phyloP scores from a whole-genome alignment of 2,329 filamentous ascomycete species.

The Alternaria postmessia region DNA sequence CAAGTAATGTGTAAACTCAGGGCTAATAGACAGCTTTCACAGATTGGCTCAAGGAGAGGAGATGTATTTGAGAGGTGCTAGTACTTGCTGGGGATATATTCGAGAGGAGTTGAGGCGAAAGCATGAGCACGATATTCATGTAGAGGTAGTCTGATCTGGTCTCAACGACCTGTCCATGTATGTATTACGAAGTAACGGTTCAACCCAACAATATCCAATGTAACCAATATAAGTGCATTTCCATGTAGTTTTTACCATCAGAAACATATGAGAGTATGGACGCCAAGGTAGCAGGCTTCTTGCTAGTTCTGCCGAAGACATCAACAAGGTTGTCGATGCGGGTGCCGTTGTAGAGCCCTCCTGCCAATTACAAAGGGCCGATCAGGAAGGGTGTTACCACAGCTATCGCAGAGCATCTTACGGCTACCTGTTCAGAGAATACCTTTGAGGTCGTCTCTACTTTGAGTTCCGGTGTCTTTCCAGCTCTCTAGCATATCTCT shows the following conservation, averaged over 20 bases:
- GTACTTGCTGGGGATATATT: too few relatives aligned
- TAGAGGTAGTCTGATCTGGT: not conserved
- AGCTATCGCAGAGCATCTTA: too few relatives aligned
- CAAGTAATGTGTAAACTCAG: slow-evolving; percentile 4
- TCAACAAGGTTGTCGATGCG: not conserved
- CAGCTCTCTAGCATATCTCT: not conserved
- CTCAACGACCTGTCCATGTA: not conserved
- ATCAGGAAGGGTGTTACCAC: too few relatives aligned
- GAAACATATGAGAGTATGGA: not conserved
- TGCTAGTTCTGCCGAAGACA: not conserved
- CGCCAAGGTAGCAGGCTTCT: not conserved
- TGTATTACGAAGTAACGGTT: slow-evolving; percentile 4
- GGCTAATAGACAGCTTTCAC: not conserved
- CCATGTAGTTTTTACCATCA: too few relatives aligned
- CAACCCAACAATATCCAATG: not conserved
- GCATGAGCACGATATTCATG: not conserved
- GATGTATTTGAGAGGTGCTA: not conserved
- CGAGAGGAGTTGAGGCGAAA: not conserved
- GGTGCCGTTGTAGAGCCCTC: not conserved
- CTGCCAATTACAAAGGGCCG: not conserved
- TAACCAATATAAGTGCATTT: not conserved
- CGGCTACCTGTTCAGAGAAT: too few relatives aligned
- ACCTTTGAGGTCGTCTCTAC: too few relatives aligned
- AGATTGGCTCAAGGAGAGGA: not conserved
- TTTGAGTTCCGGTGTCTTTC: not conserved